Evolutionary conservation across 306 rosid genomes (phyloP), one percentile per base, ranked within the genome.

Genomic region (Trifolium fragiferum): DNA sequence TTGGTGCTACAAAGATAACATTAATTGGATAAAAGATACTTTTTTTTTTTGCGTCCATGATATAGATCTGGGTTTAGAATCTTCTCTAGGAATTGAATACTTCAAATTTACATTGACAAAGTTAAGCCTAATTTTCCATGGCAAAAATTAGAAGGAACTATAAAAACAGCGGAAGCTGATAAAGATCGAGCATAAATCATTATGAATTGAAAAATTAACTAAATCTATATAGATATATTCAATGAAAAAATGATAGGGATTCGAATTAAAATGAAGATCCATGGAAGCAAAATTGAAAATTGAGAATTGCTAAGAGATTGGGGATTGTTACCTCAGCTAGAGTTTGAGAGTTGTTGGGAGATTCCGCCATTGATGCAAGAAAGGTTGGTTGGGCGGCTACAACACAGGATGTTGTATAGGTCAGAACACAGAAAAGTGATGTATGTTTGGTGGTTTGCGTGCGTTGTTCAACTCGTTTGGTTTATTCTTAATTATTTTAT

Each of bases 301-400:
- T 60, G 25, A 38, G 11, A 32, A 61, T 30, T 30, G 14, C 3
- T 2, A 66, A 35, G 5, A 5, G 23, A 58, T 59, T 14, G 73
- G 47, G 46, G 44, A 75, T 51, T 2, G 8, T 32, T 23, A 91
- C 98, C 97, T 93, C 91, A 19, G 93, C 84, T 0, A 93, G 89
- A 70, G 96, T 70, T 73, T 43, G 90, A 55, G 80, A 47, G 13
- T 79, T 82, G 75, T 83, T 82, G 57, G 80, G 72, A 49, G 87
- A 30, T 66, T 87, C 98, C 88, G 96, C 92, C 98, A 93, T 93
- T 63, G 90, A 76, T 66, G 87, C 47, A 54, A 77, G 79, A 63
- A 66, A 61, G 43, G 38, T 46, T 18, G n/a, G 55, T 21, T 68
- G 18, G 66, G 73, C 76, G 80, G 80, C 80, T 43, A 41, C 71